phyloP scores from a whole-genome alignment of 129 eudicot genomes.

The Tagetes patula region DNA sequence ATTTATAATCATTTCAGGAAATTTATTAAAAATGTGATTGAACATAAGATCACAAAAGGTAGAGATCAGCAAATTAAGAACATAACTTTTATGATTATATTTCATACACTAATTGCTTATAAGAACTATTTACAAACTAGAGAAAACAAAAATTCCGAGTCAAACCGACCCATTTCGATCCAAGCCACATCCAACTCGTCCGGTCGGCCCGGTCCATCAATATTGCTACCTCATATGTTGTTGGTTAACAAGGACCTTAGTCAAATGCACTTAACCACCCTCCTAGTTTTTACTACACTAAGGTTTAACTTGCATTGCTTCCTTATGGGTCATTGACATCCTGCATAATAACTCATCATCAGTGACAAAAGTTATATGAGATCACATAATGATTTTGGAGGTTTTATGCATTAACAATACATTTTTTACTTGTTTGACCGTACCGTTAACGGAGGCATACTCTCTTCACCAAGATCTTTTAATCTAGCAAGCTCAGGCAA shows the following conservation, averaged over 20 bases:
- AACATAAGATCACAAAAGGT: too few relatives aligned
- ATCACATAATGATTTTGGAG: neutral
- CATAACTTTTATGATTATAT: neutral
- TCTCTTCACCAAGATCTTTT: slow-evolving; percentile 55
- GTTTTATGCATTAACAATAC: neutral
- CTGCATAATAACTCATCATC: slow-evolving; percentile 5
- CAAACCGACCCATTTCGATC: neutral
- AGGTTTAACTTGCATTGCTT: neutral
- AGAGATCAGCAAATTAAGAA: too few relatives aligned
- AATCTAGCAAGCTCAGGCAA: slow-evolving; percentile 56
- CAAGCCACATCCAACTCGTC: neutral
- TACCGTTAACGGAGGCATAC: slow-evolving; percentile 19
- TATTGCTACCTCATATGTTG: neutral
- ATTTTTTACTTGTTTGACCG: neutral
- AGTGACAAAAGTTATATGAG: neutral
- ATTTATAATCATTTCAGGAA: too few relatives aligned
- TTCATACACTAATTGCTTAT: neutral
- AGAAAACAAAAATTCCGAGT: too few relatives aligned
- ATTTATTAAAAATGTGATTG: too few relatives aligned
- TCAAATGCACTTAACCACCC: neutral
- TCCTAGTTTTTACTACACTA: neutral
- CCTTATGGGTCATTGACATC: neutral
- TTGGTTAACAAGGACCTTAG: neutral
- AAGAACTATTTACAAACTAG: neutral
- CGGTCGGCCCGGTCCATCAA: too few relatives aligned